phyloP scores from a whole-genome alignment of 1,139 yeast genomes.

The Martiniozyma asiatica region DNA sequence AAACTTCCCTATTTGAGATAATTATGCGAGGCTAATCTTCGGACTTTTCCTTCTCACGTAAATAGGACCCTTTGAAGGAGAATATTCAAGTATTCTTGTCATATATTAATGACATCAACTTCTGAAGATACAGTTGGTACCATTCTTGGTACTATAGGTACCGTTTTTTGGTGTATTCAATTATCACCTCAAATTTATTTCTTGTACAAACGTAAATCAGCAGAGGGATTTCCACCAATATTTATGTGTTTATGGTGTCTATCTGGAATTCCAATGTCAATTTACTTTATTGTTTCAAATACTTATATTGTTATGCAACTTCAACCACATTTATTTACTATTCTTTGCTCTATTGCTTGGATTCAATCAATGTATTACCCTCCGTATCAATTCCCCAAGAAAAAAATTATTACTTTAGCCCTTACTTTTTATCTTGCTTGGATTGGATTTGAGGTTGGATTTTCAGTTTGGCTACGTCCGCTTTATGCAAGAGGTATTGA shows the following conservation, averaged over 20 bases:
- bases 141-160: conserved; percentile 42
- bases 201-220: conserved; percentile 36
- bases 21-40: no score
- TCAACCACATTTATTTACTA: conserved; percentile 44
- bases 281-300: conserved; percentile 38
- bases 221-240: conserved; percentile 47
- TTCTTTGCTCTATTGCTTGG: conserved; percentile 40
- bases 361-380: conserved; percentile 43
- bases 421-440: conserved; percentile 26
- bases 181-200: conserved; percentile 38
- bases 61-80: no score
- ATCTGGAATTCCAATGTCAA: conserved; percentile 43
- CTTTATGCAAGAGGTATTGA: conserved; percentile 33
- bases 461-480: conserved; percentile 39
- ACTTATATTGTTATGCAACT: conserved; percentile 42
- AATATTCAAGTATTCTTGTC: no score
- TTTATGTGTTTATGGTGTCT: conserved; percentile 51
- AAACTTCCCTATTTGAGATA: no score
- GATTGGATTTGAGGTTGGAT: conserved; percentile 35
- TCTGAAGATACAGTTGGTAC: conserved; percentile 25
- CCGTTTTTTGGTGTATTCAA: conserved; percentile 47
- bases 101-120: no score
- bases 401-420: conserved; percentile 22
- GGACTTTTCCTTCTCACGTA: no score
- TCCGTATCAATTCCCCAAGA: conserved; percentile 26